Conservation (phyloP, 768 basidiomycete genomes). For the Boletus vermiculosoides region DNA sequence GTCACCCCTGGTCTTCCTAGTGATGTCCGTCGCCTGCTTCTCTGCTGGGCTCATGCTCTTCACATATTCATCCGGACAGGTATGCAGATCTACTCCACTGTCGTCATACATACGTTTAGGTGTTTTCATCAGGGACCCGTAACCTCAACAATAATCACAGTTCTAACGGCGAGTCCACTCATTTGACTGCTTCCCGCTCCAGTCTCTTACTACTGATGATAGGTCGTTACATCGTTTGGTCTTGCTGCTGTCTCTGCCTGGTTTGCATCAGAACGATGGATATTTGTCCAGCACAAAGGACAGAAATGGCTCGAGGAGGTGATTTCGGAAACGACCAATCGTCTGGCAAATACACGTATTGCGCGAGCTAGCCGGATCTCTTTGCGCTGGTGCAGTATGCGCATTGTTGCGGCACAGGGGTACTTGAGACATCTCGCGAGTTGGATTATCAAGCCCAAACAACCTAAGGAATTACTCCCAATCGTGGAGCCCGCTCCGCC, state of each 20-base stretch:
- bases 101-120: conserved; percentile 21
- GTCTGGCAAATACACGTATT: conserved; percentile 27
- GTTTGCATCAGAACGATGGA: conserved; percentile 53
- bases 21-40: conserved; percentile 81
- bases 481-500: conserved; percentile 22
- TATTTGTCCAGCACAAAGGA: conserved; percentile 47
- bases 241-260: conserved; percentile 51
- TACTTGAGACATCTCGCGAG: conserved; percentile 23
- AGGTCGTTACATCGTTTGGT: conserved; percentile 42
- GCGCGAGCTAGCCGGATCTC: conserved; percentile 27
- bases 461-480: conserved; percentile 24
- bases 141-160: conserved; percentile 71
- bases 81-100: conserved; percentile 32
- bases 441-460: conserved; percentile 26
- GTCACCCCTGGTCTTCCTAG: conserved; percentile 78
- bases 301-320: conserved; percentile 53
- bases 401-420: conserved; percentile 20
- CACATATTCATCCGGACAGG: conserved; percentile 71
- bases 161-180: conserved; percentile 52
- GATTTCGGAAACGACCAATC: conserved; percentile 28
- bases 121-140: conserved; percentile 44
- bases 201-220: conserved; percentile 8
- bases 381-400: conserved; percentile 24
- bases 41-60: conserved; percentile 76
- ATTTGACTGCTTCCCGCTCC: not conserved